These are phyloP conservation scores for Fragilaria radians DNA, from an alignment of 108 stramenopile genomes.

Conservation along the genomic window DNA sequence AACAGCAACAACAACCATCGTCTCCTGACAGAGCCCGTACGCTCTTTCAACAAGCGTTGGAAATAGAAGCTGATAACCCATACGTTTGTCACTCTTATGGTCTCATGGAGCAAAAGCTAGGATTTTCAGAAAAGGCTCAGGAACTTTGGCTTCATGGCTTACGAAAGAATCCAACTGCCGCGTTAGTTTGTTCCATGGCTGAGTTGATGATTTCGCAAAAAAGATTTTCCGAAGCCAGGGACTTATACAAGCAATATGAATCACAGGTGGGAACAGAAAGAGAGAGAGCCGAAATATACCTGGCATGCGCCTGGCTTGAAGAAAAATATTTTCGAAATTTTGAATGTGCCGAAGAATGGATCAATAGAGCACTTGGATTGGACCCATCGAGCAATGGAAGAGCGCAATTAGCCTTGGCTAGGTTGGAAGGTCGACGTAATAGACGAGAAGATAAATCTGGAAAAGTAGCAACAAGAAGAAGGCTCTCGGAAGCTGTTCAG, in stretches of 20 bases:
- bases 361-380: slow-evolving; percentile 32
- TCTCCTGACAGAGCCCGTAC: slow-evolving; percentile 41
- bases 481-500: slow-evolving; percentile 22
- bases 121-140: slow-evolving; percentile 22
- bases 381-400: slow-evolving; percentile 43
- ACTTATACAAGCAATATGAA: slow-evolving; percentile 40
- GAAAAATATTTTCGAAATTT: slow-evolving; percentile 55
- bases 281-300: slow-evolving; percentile 61
- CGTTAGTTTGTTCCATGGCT: slow-evolving; percentile 70
- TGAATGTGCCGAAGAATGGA: slow-evolving; percentile 37
- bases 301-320: slow-evolving; percentile 71
- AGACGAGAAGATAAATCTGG: slow-evolving; percentile 1
- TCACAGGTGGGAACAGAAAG: slow-evolving; percentile 31
- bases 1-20: slow-evolving; percentile 36
- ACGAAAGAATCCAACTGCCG: slow-evolving; percentile 48
- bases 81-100: slow-evolving; percentile 81
- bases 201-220: slow-evolving; percentile 36
- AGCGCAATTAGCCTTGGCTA: slow-evolving; percentile 69
- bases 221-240: slow-evolving; percentile 26
- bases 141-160: slow-evolving; percentile 51
- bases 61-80: slow-evolving; percentile 57
- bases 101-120: slow-evolving; percentile 29
- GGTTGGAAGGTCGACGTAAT: slow-evolving; percentile 47
- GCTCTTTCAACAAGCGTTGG: slow-evolving; percentile 52
- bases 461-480: slow-evolving; percentile 18